Base-by-base conservation (phyloP, 2,329 filamentous ascomycete genomes). In the Cercospora beticola region DNA sequence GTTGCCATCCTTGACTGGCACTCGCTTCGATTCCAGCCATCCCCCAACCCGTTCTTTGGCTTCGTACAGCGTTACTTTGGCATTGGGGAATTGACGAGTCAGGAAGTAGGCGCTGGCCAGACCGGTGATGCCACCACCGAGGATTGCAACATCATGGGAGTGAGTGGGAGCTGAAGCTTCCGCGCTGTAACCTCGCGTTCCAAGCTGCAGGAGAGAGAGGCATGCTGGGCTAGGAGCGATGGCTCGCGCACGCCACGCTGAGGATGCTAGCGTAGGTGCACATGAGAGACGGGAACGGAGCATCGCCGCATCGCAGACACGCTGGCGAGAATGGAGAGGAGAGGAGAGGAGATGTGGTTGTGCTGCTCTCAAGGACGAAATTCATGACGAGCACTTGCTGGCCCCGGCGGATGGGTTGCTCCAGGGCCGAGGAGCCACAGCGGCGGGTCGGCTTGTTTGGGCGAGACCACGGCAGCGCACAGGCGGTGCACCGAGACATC, bases 121-220 rank as follows among this genome's bases (percentile, higher is more conserved):
- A 62, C 93, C 93, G 1, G 92, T 95, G 77, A 97, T 89, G 49
- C 93, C 93, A 69, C 89, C 92, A 63, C 93, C 93, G 31, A 96
- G 80, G 62, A 96, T 84, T 26, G 91, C 92, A 65, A 92, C 79
- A 74, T 82, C 77, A 59, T 78, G 72, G 43, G 62, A 65, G 65
- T 70, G 64, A 64, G 36, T 64, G n/a, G 56, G 59, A 56, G 31
- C 46, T 40, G n/a, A 65, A 18, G 72, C 43, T 21, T 70, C 64
- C 28, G 70, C 68, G 63, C 67, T 71, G 63, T 66, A 67, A 46
- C 57, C 54, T 21, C 70, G 62, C 26, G 16, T 31, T 43, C 60
- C 52, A 26, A 21, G 16, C 23, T 36, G 49, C 49, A 12, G 64
- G 5, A 21, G 14, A 58, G 58, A 21, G 33, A 40, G 54, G 18